These are phyloP conservation scores for Paramecium biaurelia DNA, from an alignment of 73 alveolate species.

Conservation along the genomic window DNA sequence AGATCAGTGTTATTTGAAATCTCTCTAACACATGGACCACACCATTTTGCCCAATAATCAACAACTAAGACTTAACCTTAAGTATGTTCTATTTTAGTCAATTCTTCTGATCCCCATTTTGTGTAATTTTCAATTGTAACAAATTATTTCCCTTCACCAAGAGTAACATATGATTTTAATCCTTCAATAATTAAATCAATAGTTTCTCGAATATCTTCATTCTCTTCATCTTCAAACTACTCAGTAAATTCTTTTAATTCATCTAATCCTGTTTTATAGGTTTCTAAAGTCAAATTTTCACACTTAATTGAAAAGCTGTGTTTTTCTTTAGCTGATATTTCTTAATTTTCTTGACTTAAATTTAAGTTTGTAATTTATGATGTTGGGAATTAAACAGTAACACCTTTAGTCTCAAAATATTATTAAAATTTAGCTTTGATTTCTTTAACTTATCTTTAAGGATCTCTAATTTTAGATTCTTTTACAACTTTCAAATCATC, in stretches of 20 bases:
- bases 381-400: not conserved
- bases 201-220: not conserved
- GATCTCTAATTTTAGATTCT: not conserved
- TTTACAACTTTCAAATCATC: not conserved
- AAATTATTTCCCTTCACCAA: not conserved
- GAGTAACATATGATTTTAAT: not conserved
- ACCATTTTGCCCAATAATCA: conserved; percentile 64
- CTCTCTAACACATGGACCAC: conserved; percentile 56
- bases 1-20: not conserved
- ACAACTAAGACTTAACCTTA: conserved; percentile 42
- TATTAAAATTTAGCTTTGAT: not conserved
- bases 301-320: not conserved
- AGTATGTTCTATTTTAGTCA: not conserved
- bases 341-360: not conserved
- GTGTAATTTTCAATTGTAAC: not conserved
- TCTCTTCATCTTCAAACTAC: not conserved
- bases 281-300: not conserved
- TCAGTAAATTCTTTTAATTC: not conserved
- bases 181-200: not conserved
- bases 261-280: not conserved
- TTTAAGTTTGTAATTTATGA: not conserved
- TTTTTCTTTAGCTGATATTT: not conserved
- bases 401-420: not conserved
- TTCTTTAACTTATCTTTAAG: not conserved
- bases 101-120: not conserved